Base-by-base conservation (phyloP, 208 protist species). In the Wallacemonas sp. region DNA sequence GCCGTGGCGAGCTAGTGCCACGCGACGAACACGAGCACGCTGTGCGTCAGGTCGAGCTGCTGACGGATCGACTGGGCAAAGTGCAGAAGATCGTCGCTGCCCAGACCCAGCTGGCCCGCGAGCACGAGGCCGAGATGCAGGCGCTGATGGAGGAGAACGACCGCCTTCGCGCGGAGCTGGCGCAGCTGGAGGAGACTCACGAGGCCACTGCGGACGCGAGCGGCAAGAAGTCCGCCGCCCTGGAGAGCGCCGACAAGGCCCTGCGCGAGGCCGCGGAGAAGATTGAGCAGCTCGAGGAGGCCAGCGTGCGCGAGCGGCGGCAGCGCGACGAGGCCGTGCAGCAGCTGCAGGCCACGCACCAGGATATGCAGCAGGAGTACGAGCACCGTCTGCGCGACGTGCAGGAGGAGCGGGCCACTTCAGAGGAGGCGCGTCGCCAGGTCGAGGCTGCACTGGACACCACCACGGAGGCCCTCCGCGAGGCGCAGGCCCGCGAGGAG, bases 61-160 rank as follows among this genome's bases (percentile, higher is more conserved):
- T 80, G 50, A 78, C 74, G 49, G 87, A 89, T 44, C 77, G 81
- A 16, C 72, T 93, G 8, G 50, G n/a, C 31, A 79, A 87, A 55
- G 77, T 76, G 22, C 83, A 88, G 72, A 59, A 88, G 74, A 57
- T 86, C 4, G 62, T 88, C 1, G 74, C 79, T 63, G 63, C 78
- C 10, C 87, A 90, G 76, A 84, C 81, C 20, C 57, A 67, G 16
- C 59, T 87, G 18, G 76, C 72, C 0, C 77, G 79, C 2, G 78
- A 78, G 26, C 78, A 88, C 50, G 87, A 93, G 64, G 65, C 57
- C 18, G 74, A 76, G 41, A 88, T 93, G 77, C 67, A 76, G 52
- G 61, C 67, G 39, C 39, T 90, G 50, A 52, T 86, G 49, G 64
- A 79, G 14, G 74, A 68, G 29, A 84, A 85, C 72, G 72, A 74